Conservation (phyloP, 1,139 yeast genomes). For the Hyphopichia khmerensis region DNA sequence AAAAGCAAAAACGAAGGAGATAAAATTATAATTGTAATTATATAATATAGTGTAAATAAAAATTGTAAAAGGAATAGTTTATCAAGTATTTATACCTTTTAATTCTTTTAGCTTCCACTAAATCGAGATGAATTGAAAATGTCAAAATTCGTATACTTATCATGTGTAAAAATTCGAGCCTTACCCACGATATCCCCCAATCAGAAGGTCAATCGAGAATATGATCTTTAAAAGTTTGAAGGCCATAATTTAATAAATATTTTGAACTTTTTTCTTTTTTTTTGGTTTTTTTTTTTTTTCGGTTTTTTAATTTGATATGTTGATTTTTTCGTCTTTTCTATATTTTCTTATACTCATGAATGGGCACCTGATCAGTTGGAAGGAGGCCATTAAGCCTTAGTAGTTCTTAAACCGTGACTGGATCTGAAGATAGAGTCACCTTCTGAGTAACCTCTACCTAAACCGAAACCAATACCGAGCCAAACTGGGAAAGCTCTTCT, state of each 20-base stretch:
- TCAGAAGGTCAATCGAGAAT: too few species aligned
- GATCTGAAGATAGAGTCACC: slow-evolving; percentile 96
- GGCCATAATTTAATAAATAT: neutral
- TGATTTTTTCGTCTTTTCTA: too few species aligned
- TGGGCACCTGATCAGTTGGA: too few species aligned
- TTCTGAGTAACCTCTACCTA: slow-evolving; percentile 96
- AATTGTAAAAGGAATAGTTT: neutral
- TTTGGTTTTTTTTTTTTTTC: neutral
- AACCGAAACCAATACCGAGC: slow-evolving; percentile 94
- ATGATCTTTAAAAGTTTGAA: neutral
- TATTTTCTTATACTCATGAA: too few species aligned
- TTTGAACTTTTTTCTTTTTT: neutral
- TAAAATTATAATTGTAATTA: too few species aligned
- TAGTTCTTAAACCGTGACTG: slow-evolving; percentile 68
- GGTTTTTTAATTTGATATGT: too few species aligned
- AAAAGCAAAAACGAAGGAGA: neutral
- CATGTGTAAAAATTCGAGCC: neutral
- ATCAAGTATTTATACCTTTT: neutral
- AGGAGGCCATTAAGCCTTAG: slow-evolving; percentile 60
- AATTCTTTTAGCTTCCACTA: neutral
- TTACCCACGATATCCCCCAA: neutral
- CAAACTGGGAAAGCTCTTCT: slow-evolving; percentile 97
- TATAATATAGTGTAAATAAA: too few species aligned
- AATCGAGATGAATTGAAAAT: neutral
- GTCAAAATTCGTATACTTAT: neutral